Evolutionary conservation across 2,329 filamentous ascomycete species (phyloP).

Genomic region (Neurospora sp.): DNA sequence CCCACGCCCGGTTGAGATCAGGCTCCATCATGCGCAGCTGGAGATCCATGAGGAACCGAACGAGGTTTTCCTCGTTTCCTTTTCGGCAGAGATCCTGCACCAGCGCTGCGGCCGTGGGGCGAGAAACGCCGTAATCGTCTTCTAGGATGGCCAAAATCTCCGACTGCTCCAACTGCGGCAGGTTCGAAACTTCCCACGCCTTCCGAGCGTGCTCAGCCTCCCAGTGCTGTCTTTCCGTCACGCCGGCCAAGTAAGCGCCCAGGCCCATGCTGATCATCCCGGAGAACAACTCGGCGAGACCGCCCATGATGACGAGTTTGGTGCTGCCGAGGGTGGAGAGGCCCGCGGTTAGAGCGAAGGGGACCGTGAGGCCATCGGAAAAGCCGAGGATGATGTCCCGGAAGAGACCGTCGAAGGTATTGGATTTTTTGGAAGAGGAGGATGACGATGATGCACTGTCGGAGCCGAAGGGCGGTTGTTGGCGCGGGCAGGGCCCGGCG

Average conservation of each 20-base stretch:
- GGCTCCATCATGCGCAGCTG: conserved; percentile 38
- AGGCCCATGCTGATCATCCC: conserved; percentile 72
- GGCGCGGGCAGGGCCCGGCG: neutral
- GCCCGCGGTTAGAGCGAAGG: conserved; percentile 69
- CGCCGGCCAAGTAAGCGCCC: conserved; percentile 61
- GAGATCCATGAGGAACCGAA: conserved; percentile 52
- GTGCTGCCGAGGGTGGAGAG: conserved; percentile 57
- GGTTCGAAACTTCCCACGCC: conserved; percentile 30
- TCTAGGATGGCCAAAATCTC: conserved; percentile 38
- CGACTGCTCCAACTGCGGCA: conserved; percentile 34
- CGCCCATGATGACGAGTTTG: conserved; percentile 59
- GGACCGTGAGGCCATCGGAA: conserved; percentile 69
- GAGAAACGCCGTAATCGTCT: conserved; percentile 32
- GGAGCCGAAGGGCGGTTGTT: neutral
- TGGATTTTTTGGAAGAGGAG: neutral
- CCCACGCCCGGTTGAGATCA: conserved; percentile 33
- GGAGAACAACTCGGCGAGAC: conserved; percentile 64
- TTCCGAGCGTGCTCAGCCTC: conserved; percentile 39
- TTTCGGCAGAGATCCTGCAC: conserved; percentile 37
- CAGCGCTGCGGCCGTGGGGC: conserved; percentile 32
- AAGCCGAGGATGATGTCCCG: conserved; percentile 43
- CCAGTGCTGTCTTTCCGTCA: conserved; percentile 44
- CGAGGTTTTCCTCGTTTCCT: conserved; percentile 35
- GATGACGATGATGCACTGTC: neutral
- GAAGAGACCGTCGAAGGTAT: neutral